These are phyloP conservation scores for Pterocarpus santalinus DNA, from an alignment of 306 rosid genomes.

Conservation along the genomic window DNA sequence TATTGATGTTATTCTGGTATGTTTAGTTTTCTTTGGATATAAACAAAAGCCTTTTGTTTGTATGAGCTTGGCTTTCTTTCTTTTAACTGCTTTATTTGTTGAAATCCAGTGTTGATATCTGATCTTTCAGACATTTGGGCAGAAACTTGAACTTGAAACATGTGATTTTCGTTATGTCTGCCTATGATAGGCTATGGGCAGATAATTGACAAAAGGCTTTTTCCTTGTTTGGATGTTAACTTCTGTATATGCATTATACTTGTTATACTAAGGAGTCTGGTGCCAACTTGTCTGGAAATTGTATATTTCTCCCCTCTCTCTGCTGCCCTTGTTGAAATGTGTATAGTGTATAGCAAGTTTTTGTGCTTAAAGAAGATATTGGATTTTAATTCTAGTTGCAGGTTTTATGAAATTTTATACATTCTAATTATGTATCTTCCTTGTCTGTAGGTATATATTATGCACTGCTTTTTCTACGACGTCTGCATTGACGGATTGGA, in stretches of 20 bases:
- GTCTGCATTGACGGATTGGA: constrained; percentile 97
- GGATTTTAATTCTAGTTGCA: constrained; percentile 25
- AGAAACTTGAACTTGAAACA: background rate
- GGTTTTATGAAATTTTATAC: constrained; percentile 27
- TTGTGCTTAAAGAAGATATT: constrained; percentile 18
- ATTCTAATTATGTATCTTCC: constrained; percentile 44
- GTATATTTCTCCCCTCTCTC: constrained; percentile 17
- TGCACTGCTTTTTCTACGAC: constrained; percentile 92
- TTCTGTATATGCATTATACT: background rate
- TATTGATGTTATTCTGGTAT: constrained; percentile 95
- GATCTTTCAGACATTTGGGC: constrained; percentile 28
- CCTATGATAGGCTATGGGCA: constrained; percentile 16
- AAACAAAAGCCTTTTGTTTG: constrained; percentile 3
- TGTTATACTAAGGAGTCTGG: constrained; percentile 39
- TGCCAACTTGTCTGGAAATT: constrained; percentile 28
- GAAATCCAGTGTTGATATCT: background rate
- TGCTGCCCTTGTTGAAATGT: constrained; percentile 17
- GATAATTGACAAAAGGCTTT: constrained; percentile 25
- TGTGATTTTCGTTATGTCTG: constrained; percentile 37
- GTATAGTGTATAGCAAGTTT: background rate
- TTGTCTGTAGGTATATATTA: constrained; percentile 77
- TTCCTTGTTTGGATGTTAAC: constrained; percentile 12
- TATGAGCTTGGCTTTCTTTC: constrained; percentile 4
- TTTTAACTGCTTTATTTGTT: background rate
- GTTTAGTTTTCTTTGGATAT: constrained; percentile 46